Percentiles rank a stretch among this genome's conserved stretches.
These are phyloP conservation scores for Malus hybrid DNA, from an alignment of 331 rosid genomes.

Conservation along the genomic window DNA sequence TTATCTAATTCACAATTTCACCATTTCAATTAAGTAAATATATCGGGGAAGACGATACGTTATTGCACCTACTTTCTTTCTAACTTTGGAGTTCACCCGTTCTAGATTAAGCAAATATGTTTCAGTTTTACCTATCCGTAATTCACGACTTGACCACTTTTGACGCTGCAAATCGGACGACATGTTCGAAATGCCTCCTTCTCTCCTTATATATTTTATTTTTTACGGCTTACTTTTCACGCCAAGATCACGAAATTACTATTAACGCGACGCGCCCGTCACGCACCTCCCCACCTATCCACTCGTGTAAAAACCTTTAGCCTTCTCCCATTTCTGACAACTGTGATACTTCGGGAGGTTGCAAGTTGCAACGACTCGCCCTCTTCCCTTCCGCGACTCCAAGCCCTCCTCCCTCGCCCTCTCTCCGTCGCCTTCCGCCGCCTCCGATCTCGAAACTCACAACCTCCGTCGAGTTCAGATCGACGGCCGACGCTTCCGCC, in stretches of 20 bases:
- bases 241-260: background rate
- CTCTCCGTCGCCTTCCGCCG: background rate
- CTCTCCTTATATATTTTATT: too few relatives aligned
- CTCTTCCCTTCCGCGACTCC: background rate
- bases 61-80: too few relatives aligned
- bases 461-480: background rate
- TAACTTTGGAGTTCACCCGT: too few relatives aligned
- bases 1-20: too few relatives aligned
- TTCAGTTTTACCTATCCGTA: too few relatives aligned
- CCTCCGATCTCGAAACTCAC: background rate
- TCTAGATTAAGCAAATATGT: too few relatives aligned
- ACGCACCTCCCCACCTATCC: too few relatives aligned
- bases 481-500: background rate
- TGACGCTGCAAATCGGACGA: too few relatives aligned
- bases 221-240: background rate
- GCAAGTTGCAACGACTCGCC: background rate
- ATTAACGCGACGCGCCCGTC: slow-evolving; percentile 10
- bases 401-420: background rate
- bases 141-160: too few relatives aligned
- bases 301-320: background rate
- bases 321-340: background rate
- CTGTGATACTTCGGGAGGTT: background rate
- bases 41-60: too few relatives aligned
- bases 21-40: too few relatives aligned
- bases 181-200: too few relatives aligned